Conservation (phyloP, 2,329 filamentous ascomycete genomes). For the Ustulina deusta region DNA sequence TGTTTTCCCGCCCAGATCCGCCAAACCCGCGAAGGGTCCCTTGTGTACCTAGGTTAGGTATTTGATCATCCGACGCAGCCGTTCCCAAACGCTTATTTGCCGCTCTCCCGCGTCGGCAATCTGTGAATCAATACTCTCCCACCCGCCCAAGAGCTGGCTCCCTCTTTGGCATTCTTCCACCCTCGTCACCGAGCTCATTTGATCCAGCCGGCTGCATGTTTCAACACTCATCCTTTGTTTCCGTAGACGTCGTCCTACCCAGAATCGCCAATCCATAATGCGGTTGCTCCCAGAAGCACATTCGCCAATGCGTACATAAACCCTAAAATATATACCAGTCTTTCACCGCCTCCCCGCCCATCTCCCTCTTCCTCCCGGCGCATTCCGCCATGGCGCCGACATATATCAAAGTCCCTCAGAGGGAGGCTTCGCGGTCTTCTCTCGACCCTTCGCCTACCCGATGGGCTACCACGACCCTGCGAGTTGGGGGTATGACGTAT, state of each 20-base stretch:
- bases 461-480: conserved; percentile 91
- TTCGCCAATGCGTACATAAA: conserved; percentile 23
- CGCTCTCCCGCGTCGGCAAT: conserved; percentile 33
- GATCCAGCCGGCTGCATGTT: conserved; percentile 18
- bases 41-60: not conserved
- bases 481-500: conserved; percentile 86
- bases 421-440: conserved; percentile 50
- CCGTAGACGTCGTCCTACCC: conserved; percentile 4
- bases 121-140: conserved; percentile 15
- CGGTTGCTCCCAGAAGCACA: conserved; percentile 37
- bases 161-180: conserved; percentile 25
- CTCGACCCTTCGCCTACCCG: conserved; percentile 62
- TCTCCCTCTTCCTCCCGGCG: conserved; percentile 22
- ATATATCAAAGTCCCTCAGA: conserved; percentile 61
- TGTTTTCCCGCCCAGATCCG: conserved; percentile 1
- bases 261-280: conserved; percentile 40
- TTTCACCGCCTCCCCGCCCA: not conserved
- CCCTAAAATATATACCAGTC: conserved; percentile 5
- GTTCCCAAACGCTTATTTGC: not conserved
- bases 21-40: conserved; percentile 12
- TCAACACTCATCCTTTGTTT: conserved; percentile 15
- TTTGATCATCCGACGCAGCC: conserved; percentile 20
- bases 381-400: conserved; percentile 62
- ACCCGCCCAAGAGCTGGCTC: conserved; percentile 41
- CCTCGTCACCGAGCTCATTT: not conserved